phyloP scores from a whole-genome alignment of 352 stramenopile species.

The Phytophthora rubi region DNA sequence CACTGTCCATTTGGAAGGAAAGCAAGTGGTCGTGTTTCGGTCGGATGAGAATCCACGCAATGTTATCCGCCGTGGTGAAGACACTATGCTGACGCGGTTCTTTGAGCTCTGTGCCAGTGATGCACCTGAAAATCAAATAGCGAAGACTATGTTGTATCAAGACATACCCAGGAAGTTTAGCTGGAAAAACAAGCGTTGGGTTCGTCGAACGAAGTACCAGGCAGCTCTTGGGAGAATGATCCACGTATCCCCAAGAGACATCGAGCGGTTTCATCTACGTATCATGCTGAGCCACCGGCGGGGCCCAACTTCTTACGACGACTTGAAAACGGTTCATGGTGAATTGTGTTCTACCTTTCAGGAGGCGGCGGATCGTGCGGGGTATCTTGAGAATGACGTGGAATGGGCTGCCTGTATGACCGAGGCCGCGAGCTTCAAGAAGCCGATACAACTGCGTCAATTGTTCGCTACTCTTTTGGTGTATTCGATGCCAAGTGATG shows the following conservation, averaged over 20 bases:
- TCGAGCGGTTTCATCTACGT: constrained; percentile 35
- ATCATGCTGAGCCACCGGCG: constrained; percentile 26
- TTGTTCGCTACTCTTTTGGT: constrained; percentile 45
- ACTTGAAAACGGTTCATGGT: constrained; percentile 29
- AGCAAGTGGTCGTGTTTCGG: neutral
- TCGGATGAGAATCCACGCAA: neutral
- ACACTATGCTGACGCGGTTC: constrained; percentile 10
- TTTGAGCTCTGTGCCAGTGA: constrained; percentile 21
- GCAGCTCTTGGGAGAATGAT: constrained; percentile 28
- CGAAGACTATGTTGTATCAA: constrained; percentile 23
- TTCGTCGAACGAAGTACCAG: constrained; percentile 16
- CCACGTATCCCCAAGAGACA: constrained; percentile 15
- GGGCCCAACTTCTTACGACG: constrained; percentile 32
- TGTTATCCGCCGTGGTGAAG: no score
- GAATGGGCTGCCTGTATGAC: constrained; percentile 30
- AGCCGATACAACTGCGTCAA: constrained; percentile 38
- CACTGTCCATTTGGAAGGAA: neutral
- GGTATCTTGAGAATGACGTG: constrained; percentile 30
- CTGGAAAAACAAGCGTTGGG: constrained; percentile 15
- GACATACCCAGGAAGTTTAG: constrained; percentile 21
- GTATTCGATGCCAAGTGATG: constrained; percentile 14
- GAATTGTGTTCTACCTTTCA: constrained; percentile 18
- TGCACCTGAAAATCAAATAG: constrained; percentile 13
- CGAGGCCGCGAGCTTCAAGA: constrained; percentile 25
- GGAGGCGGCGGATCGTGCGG: constrained; percentile 16